These are phyloP conservation scores for Letharia columbiana DNA, from an alignment of 495 filamentous ascomycete species.

Conservation along the genomic window DNA sequence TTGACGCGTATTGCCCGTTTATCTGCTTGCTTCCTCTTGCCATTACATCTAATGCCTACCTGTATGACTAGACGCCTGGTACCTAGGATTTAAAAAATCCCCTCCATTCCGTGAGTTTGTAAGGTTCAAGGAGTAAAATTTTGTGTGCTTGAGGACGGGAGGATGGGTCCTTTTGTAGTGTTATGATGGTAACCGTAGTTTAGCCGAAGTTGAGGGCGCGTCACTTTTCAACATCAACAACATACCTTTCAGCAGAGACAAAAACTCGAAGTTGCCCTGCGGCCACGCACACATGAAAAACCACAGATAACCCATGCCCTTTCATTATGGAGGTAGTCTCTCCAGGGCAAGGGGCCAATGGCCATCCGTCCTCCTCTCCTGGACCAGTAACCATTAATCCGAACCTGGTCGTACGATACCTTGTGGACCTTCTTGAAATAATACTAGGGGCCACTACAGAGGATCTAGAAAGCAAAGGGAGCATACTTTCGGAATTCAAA, in stretches of 20 bases:
- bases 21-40: neutral
- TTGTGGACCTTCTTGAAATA: conserved; percentile 67
- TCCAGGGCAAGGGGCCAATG: conserved; percentile 41
- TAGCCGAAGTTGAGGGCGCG: neutral
- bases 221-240: conserved; percentile 4
- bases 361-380: conserved; percentile 35
- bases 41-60: neutral
- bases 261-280: conserved; percentile 7
- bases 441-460: conserved; percentile 73
- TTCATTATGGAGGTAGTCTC: conserved; percentile 45
- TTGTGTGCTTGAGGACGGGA: neutral
- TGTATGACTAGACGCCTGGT: conserved; percentile 14
- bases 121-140: neutral
- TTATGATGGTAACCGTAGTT: neutral
- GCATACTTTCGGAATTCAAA: conserved; percentile 63
- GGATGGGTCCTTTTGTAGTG: too few species aligned
- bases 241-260: neutral
- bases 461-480: conserved; percentile 73
- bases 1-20: conserved; percentile 24
- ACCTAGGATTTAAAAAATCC: neutral
- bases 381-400: conserved; percentile 45
- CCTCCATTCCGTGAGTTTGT: too few species aligned
- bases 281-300: conserved; percentile 16
- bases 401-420: conserved; percentile 63
- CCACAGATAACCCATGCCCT: conserved; percentile 18